Percentiles rank a stretch among this genome's conserved stretches.
Conservation (phyloP, 805 yeast species). For the Spathaspora hagerdaliae region DNA sequence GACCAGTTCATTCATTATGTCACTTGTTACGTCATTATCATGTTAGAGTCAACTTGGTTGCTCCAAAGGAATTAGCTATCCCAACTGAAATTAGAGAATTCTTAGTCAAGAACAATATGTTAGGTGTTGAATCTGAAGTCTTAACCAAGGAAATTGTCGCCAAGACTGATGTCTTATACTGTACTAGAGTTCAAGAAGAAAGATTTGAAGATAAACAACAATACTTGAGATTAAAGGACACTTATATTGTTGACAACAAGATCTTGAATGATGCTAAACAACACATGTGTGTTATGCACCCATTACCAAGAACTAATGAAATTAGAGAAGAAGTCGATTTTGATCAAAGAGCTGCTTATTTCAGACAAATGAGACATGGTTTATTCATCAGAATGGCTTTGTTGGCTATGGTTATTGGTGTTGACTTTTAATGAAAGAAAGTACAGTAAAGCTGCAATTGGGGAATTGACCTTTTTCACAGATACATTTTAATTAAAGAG, state of each 20-base stretch:
- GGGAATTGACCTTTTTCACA: conserved; percentile 1
- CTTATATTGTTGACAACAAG: conserved; percentile 88
- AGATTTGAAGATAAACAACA: conserved; percentile 75
- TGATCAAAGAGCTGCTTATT: conserved; percentile 98
- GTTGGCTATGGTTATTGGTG: conserved; percentile 96
- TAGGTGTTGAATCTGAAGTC: conserved; percentile 67
- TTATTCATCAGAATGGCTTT: conserved; percentile 98
- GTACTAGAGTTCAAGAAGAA: conserved; percentile 98
- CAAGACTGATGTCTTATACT: conserved; percentile 90
- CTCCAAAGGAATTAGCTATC: conserved; percentile 83
- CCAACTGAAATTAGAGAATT: conserved; percentile 72
- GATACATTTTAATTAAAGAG: background rate
- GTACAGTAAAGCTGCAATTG: background rate
- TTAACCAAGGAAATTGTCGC: conserved; percentile 84
- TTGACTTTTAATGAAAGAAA: conserved; percentile 53
- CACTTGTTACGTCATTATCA: conserved; percentile 87
- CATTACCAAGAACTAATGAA: conserved; percentile 95
- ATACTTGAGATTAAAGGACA: conserved; percentile 85
- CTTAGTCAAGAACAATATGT: conserved; percentile 64
- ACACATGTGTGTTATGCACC: conserved; percentile 99
- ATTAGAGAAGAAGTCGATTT: conserved; percentile 98
- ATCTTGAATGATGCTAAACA: conserved; percentile 90
- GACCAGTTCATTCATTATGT: conserved; percentile 97
- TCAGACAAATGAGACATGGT: conserved; percentile 99
- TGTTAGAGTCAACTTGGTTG: conserved; percentile 85